Evolutionary conservation across 306 rosid species (phyloP).

Genomic region (Gillenia trifoliata): DNA sequence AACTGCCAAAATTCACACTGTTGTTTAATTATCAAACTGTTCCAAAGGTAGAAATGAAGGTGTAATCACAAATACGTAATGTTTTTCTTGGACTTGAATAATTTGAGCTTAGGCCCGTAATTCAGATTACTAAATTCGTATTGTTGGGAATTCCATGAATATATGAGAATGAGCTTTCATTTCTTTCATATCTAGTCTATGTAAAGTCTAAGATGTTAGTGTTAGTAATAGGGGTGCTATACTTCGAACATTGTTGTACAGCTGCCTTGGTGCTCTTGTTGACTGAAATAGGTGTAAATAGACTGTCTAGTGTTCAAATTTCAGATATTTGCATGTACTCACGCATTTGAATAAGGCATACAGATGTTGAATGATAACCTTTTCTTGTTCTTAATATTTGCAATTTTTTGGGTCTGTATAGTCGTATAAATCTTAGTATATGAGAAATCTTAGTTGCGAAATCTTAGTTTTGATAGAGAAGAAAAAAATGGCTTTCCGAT

Average conservation of each 20-base stretch:
- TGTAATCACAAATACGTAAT: neutral
- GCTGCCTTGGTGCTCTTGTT: neutral
- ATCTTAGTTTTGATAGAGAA: too few relatives aligned
- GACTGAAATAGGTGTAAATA: neutral
- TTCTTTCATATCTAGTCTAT: neutral
- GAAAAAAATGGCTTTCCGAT: too few relatives aligned
- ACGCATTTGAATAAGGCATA: neutral
- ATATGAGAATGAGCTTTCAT: neutral
- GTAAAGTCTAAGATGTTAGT: neutral
- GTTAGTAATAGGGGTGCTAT: neutral
- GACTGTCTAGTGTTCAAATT: neutral
- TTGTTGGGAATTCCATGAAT: neutral
- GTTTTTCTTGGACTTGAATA: neutral
- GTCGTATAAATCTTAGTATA: too few relatives aligned
- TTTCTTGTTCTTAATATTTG: neutral
- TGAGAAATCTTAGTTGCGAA: neutral
- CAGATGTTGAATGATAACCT: neutral
- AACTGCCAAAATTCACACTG: neutral
- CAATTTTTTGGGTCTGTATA: neutral
- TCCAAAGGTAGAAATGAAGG: neutral
- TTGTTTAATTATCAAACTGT: neutral
- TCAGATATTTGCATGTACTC: neutral
- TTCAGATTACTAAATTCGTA: too few relatives aligned
- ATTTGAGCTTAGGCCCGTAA: too few relatives aligned
- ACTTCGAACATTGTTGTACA: too few relatives aligned